Conservation (phyloP, 306 rosid genomes). For the Purshia tridentata region DNA sequence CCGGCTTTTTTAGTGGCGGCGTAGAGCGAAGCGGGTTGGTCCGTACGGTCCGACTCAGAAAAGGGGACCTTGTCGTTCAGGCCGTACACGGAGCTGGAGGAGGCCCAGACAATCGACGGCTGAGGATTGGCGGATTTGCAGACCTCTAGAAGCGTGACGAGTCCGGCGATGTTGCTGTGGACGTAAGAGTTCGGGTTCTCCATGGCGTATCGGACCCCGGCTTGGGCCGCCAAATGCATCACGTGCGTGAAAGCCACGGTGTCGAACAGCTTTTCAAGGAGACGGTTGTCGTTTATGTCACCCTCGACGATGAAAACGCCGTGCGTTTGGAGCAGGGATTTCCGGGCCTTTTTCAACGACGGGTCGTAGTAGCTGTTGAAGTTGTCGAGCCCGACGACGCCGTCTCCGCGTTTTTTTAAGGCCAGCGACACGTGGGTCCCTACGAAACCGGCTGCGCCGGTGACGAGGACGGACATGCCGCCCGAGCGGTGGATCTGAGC, state of each 20-base stretch:
- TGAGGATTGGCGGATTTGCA: constrained; percentile 77
- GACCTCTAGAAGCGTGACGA: constrained; percentile 72
- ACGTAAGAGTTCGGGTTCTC: constrained; percentile 81
- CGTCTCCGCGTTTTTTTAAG: constrained; percentile 64
- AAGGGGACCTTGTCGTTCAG: constrained; percentile 68
- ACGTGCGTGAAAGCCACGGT: constrained; percentile 81
- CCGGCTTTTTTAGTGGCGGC: constrained; percentile 95
- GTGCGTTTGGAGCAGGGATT: constrained; percentile 34
- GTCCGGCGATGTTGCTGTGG: constrained; percentile 89
- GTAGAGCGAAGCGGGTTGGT: constrained; percentile 69
- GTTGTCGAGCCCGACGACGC: constrained; percentile 80
- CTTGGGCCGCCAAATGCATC: constrained; percentile 93
- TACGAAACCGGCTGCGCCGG: constrained; percentile 80
- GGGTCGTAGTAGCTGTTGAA: constrained; percentile 87
- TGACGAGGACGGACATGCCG: constrained; percentile 72
- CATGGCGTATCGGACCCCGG: constrained; percentile 90
- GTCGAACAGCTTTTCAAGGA: constrained; percentile 69
- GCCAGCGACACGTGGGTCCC: constrained; percentile 79
- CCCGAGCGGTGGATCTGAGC: constrained; percentile 68
- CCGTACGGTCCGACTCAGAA: constrained; percentile 73
- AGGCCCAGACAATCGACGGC: constrained; percentile 81
- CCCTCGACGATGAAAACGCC: constrained; percentile 70
- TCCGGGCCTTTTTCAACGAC: constrained; percentile 68
- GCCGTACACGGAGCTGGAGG: constrained; percentile 85
- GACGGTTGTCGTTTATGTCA: constrained; percentile 64